These are phyloP conservation scores for Spergularia marina DNA, from an alignment of 148 eudicot species.

Conservation along the genomic window DNA sequence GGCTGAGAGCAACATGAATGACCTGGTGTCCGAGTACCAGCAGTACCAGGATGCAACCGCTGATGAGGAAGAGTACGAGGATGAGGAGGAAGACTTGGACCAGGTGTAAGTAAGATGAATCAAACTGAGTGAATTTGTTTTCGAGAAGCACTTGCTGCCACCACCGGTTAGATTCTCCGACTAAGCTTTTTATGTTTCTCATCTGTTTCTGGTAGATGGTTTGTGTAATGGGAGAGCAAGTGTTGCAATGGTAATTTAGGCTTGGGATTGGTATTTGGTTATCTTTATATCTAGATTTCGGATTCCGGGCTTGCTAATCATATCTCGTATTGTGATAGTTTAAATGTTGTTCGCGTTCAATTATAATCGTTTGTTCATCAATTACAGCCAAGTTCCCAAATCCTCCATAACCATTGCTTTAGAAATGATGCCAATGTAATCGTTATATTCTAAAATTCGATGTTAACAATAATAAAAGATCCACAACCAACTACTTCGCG, in stretches of 20 bases:
- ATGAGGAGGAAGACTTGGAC: constrained; percentile 51
- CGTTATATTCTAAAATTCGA: too few species aligned
- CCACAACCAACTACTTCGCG: too few species aligned
- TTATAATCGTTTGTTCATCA: background rate
- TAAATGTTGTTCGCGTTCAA: constrained; percentile 7
- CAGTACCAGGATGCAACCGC: constrained; percentile 86
- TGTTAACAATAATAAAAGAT: too few species aligned
- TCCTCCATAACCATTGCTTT: too few species aligned
- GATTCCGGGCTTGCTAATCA: constrained; percentile 21
- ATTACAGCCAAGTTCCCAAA: too few species aligned
- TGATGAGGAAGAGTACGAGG: constrained; percentile 70
- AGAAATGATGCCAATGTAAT: too few species aligned
- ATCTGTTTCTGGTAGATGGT: constrained; percentile 16
- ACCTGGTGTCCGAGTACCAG: constrained; percentile 77
- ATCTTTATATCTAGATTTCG: constrained; percentile 17
- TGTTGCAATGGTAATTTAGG: background rate
- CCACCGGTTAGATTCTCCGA: background rate
- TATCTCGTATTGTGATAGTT: constrained; percentile 18
- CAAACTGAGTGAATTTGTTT: too few species aligned
- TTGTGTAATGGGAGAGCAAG: constrained; percentile 15
- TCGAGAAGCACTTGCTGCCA: background rate
- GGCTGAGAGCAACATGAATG: constrained; percentile 90
- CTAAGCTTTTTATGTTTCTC: constrained; percentile 1
- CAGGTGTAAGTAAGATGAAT: constrained; percentile 8
- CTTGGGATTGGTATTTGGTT: constrained; percentile 7